Evolutionary conservation across 768 basidiomycete species (phyloP).

Genomic region (Guyanaporus albipodus): DNA sequence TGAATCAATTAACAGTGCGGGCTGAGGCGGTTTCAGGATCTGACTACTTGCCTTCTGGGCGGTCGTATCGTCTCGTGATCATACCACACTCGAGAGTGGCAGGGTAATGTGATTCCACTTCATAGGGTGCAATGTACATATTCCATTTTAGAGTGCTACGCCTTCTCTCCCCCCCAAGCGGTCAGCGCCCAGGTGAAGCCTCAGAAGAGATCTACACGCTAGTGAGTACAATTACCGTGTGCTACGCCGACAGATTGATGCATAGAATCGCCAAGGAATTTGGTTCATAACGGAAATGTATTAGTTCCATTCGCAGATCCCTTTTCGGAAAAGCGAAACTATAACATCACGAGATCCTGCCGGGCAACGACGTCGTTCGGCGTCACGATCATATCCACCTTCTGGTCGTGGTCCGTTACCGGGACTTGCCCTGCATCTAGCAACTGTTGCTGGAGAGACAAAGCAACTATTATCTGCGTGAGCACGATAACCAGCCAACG

Average conservation of each 20-base stretch:
- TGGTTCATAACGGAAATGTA: slow-evolving; percentile 26
- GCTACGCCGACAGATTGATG: slow-evolving; percentile 6
- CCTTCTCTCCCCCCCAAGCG: slow-evolving; percentile 37
- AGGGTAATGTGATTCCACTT: slow-evolving; percentile 35
- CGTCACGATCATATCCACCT: slow-evolving; percentile 58
- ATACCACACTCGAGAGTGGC: slow-evolving; percentile 37
- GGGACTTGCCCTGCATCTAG: slow-evolving; percentile 51
- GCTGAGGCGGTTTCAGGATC: slow-evolving; percentile 23
- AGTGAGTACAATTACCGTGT: slow-evolving; percentile 25
- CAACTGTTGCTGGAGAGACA: slow-evolving; percentile 62
- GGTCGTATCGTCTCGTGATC: slow-evolving; percentile 42
- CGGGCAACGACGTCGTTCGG: slow-evolving; percentile 36
- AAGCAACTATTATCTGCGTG: slow-evolving; percentile 45
- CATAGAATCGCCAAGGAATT: slow-evolving; percentile 11
- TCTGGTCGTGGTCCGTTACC: slow-evolving; percentile 55
- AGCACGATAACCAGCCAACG: slow-evolving; percentile 9
- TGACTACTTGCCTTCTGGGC: slow-evolving; percentile 40
- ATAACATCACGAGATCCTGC: slow-evolving; percentile 17
- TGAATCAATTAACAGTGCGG: slow-evolving; percentile 5
- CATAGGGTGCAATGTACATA: slow-evolving; percentile 11
- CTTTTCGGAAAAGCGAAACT: slow-evolving; percentile 11
- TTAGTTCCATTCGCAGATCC: slow-evolving; percentile 10
- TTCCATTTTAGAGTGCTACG: slow-evolving; percentile 35
- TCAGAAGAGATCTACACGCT: slow-evolving; percentile 24
- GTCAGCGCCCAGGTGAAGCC: slow-evolving; percentile 9